Evolutionary conservation across 2,329 filamentous ascomycete species (phyloP).

Genomic region (Phialocephala sp.): DNA sequence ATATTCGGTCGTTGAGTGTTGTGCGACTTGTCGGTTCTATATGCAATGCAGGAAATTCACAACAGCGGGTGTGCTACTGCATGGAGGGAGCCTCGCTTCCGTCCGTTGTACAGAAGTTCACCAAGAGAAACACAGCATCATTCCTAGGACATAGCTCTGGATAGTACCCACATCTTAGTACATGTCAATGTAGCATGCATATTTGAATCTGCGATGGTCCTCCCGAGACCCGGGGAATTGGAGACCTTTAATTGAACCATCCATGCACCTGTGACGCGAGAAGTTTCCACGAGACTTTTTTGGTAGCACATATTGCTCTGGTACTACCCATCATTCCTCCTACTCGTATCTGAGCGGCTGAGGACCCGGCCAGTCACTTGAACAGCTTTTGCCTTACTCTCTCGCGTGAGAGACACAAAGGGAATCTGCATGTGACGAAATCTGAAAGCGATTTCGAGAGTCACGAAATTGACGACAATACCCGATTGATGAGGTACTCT

Average conservation of each 20-base stretch:
- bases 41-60: background rate
- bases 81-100: too few species aligned
- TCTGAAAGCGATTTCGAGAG: background rate
- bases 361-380: background rate
- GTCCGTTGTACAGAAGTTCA: too few species aligned
- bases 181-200: too few species aligned
- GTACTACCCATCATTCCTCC: background rate
- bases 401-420: background rate
- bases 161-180: too few species aligned
- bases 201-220: background rate
- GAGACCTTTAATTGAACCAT: background rate
- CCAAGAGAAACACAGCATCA: too few species aligned
- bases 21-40: background rate
- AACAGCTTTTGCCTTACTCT: background rate
- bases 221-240: background rate
- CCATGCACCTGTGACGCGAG: background rate
- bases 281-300: background rate
- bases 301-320: background rate
- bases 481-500: background rate
- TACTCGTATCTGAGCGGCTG: background rate
- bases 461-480: background rate
- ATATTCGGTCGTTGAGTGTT: background rate
- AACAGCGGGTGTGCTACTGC: background rate
- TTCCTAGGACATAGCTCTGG: too few species aligned
- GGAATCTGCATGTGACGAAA: background rate